Percentiles rank a stretch among this genome's conserved stretches.
phyloP scores from a whole-genome alignment of 345 rosid genomes.

The Citrus cavaleriei region DNA sequence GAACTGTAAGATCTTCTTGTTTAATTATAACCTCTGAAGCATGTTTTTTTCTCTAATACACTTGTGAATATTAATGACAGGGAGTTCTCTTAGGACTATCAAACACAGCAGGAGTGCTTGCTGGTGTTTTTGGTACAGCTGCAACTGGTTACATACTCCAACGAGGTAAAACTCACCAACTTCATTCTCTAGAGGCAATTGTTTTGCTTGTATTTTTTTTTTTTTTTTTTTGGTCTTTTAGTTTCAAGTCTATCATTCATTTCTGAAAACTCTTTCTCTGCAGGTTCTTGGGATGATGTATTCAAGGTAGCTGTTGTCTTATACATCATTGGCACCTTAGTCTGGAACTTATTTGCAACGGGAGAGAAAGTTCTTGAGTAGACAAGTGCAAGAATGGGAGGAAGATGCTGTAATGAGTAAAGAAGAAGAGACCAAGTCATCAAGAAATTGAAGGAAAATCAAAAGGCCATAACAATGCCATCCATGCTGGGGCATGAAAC shows the following conservation, averaged over 20 bases:
- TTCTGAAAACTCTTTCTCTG: neutral
- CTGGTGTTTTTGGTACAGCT: slow-evolving; percentile 96
- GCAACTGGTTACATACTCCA: slow-evolving; percentile 94
- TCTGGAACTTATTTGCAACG: slow-evolving; percentile 88
- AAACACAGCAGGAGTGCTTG: slow-evolving; percentile 93
- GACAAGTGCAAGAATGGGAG: slow-evolving; percentile 3
- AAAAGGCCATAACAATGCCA: neutral
- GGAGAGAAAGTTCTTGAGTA: slow-evolving; percentile 89
- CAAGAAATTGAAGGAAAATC: slow-evolving; percentile 7
- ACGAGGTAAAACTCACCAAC: slow-evolving; percentile 40
- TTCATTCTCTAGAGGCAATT: neutral
- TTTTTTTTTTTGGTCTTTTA: neutral
- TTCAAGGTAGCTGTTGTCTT: slow-evolving; percentile 85
- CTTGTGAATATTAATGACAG: slow-evolving; percentile 30
- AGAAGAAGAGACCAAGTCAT: neutral
- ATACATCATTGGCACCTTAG: slow-evolving; percentile 75
- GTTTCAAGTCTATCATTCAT: neutral
- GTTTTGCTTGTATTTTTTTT: neutral
- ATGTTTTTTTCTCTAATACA: neutral
- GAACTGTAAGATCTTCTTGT: neutral
- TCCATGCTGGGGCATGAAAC: slow-evolving; percentile 1
- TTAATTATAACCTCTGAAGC: neutral
- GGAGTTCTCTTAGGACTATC: slow-evolving; percentile 93
- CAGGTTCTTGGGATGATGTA: slow-evolving; percentile 98
- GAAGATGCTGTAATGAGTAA: slow-evolving; percentile 3